Conservation (phyloP, 2,329 filamentous ascomycete genomes). For the Fusarium paranaense region DNA sequence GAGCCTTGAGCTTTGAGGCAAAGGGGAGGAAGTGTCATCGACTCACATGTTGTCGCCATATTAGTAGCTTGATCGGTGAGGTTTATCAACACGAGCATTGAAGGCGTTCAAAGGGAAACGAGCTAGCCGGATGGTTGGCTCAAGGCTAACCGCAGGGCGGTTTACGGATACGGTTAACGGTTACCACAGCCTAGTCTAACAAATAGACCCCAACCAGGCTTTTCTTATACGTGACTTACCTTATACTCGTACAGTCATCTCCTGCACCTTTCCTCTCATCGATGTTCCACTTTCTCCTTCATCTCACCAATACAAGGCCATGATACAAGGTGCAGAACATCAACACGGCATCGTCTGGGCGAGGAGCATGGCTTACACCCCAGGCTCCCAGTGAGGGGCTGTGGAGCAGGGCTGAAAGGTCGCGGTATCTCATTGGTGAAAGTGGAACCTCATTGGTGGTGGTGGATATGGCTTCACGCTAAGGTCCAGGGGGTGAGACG, state of each 20-base stretch:
- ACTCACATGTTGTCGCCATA: neutral
- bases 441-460: neutral
- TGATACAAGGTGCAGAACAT: neutral
- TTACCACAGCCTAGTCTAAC: constrained; percentile 10
- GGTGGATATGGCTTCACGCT: constrained; percentile 7
- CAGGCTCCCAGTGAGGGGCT: neutral
- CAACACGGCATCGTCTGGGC: neutral
- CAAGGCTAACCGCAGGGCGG: constrained; percentile 22
- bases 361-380: neutral
- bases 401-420: constrained; percentile 4
- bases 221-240: neutral
- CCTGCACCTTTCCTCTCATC: neutral
- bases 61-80: neutral
- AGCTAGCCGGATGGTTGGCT: neutral
- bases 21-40: neutral
- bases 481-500: neutral
- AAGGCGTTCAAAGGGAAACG: neutral
- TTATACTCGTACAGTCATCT: neutral
- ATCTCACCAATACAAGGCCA: neutral
- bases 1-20: neutral
- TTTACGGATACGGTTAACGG: neutral
- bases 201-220: neutral
- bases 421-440: neutral
- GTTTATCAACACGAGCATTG: neutral
- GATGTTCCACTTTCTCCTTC: neutral